Evolutionary conservation across 2,329 filamentous ascomycete species (phyloP).

Genomic region (Trichoderma brevicompactum): DNA sequence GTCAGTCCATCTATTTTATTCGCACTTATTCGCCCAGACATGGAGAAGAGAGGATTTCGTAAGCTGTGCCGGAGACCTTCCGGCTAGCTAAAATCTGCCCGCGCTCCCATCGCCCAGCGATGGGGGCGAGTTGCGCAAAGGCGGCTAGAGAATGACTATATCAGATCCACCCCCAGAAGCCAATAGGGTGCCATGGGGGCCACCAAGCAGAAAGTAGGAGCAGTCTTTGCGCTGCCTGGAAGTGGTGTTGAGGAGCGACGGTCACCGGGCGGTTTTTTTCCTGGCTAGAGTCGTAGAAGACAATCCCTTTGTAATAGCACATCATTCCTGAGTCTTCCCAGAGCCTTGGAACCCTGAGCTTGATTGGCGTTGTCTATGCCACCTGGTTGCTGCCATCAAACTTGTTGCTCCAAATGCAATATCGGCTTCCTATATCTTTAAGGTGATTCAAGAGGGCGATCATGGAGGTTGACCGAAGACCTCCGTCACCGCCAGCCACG

Average conservation of each 20-base stretch:
- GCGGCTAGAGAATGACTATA: conserved; percentile 18
- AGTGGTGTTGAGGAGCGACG: conserved; percentile 13
- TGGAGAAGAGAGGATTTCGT: conserved; percentile 4
- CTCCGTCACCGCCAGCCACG: conserved; percentile 6
- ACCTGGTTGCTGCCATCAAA: not conserved
- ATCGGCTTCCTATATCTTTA: not conserved
- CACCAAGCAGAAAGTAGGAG: conserved; percentile 18
- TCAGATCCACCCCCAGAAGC: conserved; percentile 21
- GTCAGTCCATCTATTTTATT: not conserved
- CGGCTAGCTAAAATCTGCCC: not conserved
- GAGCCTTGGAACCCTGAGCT: not conserved
- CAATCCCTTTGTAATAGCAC: conserved; percentile 6
- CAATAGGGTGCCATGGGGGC: conserved; percentile 25
- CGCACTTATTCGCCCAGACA: not conserved
- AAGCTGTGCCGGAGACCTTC: not conserved
- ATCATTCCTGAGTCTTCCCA: not conserved
- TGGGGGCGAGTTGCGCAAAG: conserved; percentile 22
- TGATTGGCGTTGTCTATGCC: conserved; percentile 5
- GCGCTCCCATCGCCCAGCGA: conserved; percentile 1
- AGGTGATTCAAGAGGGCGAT: conserved; percentile 1
- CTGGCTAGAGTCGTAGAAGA: not conserved
- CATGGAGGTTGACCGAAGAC: conserved; percentile 12
- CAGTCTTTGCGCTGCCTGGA: conserved; percentile 1
- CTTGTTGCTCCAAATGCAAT: conserved; percentile 4
- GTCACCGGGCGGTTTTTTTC: conserved; percentile 11